Percentiles rank a stretch among this genome's conserved stretches.
phyloP scores from a whole-genome alignment of 2,329 filamentous ascomycete genomes.

The Corinectria fuckeliana region DNA sequence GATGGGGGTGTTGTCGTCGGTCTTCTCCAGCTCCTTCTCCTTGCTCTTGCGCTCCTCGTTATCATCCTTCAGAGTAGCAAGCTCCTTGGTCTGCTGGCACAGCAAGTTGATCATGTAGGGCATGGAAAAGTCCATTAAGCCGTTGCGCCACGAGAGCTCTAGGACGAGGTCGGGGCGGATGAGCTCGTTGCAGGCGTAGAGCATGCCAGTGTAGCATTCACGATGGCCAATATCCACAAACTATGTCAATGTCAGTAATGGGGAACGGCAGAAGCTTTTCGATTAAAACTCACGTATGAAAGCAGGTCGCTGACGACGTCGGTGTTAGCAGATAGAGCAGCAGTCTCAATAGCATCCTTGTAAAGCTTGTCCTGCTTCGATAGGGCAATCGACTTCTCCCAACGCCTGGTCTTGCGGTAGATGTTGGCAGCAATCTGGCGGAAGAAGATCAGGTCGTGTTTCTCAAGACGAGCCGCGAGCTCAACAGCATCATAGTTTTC shows the following conservation, averaged over 20 bases:
- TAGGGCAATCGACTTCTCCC: constrained; percentile 97
- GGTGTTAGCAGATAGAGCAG: constrained; percentile 86
- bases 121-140: constrained; percentile 97
- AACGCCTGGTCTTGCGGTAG: constrained; percentile 99
- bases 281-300: constrained; percentile 80
- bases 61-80: constrained; percentile 87
- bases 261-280: neutral
- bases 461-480: constrained; percentile 89
- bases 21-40: constrained; percentile 76
- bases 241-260: constrained; percentile 57
- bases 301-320: constrained; percentile 96
- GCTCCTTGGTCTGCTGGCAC: constrained; percentile 85
- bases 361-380: constrained; percentile 99
- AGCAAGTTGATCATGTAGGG: constrained; percentile 99
- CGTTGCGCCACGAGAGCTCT: constrained; percentile 96
- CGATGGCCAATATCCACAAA: constrained; percentile 99
- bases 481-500: constrained; percentile 98
- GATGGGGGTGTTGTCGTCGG: constrained; percentile 93
- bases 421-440: constrained; percentile 97
- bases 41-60: constrained; percentile 91
- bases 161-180: constrained; percentile 91
- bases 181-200: constrained; percentile 97
- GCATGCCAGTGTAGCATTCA: constrained; percentile 99
- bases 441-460: constrained; percentile 99
- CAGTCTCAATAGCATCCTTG: constrained; percentile 98